These are phyloP conservation scores for Tetrapyrgos nigripes DNA, from an alignment of 1,284 basidiomycete genomes.

Conservation along the genomic window DNA sequence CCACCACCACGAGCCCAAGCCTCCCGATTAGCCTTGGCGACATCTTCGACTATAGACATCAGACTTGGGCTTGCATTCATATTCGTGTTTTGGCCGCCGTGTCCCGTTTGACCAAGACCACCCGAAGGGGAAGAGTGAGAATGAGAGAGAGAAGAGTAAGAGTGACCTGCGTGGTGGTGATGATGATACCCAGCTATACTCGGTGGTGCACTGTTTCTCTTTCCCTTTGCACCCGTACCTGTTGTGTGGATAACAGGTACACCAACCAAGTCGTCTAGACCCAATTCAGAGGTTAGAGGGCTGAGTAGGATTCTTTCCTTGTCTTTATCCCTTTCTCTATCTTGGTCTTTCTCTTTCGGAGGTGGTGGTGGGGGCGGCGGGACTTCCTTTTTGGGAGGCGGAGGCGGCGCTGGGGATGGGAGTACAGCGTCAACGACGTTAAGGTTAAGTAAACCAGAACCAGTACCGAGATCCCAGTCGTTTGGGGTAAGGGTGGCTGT, in stretches of 20 bases:
- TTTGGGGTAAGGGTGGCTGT: too few relatives aligned
- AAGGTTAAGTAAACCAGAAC: background rate
- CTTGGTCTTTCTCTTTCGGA: background rate
- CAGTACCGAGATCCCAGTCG: background rate
- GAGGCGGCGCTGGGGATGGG: background rate
- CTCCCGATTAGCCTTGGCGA: conserved; percentile 50
- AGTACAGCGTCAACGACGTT: too few relatives aligned
- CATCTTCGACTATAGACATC: conserved; percentile 73
- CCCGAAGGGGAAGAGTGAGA: too few relatives aligned
- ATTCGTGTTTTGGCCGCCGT: too few relatives aligned
- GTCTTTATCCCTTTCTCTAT: too few relatives aligned
- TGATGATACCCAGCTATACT: background rate
- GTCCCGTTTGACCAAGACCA: too few relatives aligned
- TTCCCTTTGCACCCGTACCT: background rate
- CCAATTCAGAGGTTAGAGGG: too few relatives aligned
- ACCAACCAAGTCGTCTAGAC: background rate
- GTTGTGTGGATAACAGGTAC: background rate
- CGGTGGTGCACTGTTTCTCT: background rate
- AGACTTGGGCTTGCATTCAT: conserved; percentile 48
- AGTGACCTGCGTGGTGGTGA: background rate
- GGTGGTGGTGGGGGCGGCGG: background rate
- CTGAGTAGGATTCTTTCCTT: too few relatives aligned
- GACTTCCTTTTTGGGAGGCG: background rate
- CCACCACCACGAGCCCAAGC: conserved; percentile 27
- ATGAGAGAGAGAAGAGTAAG: too few relatives aligned